Percentiles rank a stretch among this genome's conserved stretches.
Evolutionary conservation across 73 alveolate species (phyloP).

Genomic region (Urostyla sp.): DNA sequence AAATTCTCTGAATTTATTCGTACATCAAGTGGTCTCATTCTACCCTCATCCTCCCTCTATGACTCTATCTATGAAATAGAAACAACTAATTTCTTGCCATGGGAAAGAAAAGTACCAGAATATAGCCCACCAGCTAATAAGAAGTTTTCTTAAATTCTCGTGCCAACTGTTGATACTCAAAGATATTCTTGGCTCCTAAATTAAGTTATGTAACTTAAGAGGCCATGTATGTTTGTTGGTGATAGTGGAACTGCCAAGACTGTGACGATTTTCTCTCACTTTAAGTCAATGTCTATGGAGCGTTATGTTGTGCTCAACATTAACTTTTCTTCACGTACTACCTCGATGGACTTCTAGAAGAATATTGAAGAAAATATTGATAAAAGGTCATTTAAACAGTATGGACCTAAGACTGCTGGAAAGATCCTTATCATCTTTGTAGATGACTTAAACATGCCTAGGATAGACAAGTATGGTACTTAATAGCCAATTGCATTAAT

Average conservation of each 20-base stretch:
- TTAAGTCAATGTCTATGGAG: conserved; percentile 87
- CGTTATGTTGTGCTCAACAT: conserved; percentile 93
- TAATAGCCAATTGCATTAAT: conserved; percentile 98
- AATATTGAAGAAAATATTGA: conserved; percentile 96
- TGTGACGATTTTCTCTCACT: conserved; percentile 91
- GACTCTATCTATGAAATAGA: conserved; percentile 77
- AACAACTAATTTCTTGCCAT: conserved; percentile 79
- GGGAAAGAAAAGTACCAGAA: conserved; percentile 90
- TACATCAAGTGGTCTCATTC: conserved; percentile 72
- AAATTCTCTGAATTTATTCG: conserved; percentile 93
- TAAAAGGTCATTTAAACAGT: conserved; percentile 93
- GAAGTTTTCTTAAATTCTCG: conserved; percentile 97
- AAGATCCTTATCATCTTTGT: conserved; percentile 95
- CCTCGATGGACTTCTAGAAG: conserved; percentile 94
- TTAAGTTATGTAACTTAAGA: conserved; percentile 85
- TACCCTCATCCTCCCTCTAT: conserved; percentile 78
- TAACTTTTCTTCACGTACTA: conserved; percentile 99
- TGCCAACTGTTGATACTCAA: conserved; percentile 98
- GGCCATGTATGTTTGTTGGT: conserved; percentile 98
- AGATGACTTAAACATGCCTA: conserved; percentile 99
- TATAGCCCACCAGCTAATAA: conserved; percentile 87
- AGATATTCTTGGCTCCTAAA: conserved; percentile 94
- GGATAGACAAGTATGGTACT: conserved; percentile 96
- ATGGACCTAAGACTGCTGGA: conserved; percentile 98
- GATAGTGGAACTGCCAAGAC: conserved; percentile 96